Percentiles rank a stretch among this genome's conserved stretches.
Conservation (phyloP, 2,329 filamentous ascomycete species). For the Ceratocystis variospora region DNA sequence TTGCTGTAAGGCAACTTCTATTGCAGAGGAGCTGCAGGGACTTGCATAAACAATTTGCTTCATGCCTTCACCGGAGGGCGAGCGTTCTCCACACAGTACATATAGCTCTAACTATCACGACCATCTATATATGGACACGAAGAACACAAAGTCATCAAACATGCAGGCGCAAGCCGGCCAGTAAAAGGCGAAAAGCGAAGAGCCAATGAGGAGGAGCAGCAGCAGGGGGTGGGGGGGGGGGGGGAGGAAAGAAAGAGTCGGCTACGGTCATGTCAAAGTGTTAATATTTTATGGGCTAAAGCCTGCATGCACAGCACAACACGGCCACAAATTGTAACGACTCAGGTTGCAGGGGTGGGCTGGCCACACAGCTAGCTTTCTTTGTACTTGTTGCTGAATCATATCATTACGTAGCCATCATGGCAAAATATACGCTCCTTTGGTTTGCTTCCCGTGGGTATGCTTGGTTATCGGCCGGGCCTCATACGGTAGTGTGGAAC, state of each 20-base stretch:
- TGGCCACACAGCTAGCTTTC: not conserved
- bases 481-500: not conserved
- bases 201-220: not conserved
- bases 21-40: not conserved
- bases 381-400: not conserved
- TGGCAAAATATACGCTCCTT: not conserved
- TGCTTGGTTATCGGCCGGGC: not conserved
- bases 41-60: conserved; percentile 1
- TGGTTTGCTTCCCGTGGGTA: not conserved
- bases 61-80: not conserved
- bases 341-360: not conserved
- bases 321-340: conserved; percentile 6
- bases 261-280: not conserved
- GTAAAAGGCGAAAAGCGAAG: not conserved
- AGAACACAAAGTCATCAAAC: not conserved
- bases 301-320: not conserved
- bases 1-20: not conserved
- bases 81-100: conserved; percentile 2
- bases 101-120: not conserved
- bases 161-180: not conserved
- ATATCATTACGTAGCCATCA: not conserved
- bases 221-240: no score
- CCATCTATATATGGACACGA: not conserved
- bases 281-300: not conserved
- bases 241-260: not conserved